Conservation (phyloP, 495 filamentous ascomycete species). For the Viridothelium virens region DNA sequence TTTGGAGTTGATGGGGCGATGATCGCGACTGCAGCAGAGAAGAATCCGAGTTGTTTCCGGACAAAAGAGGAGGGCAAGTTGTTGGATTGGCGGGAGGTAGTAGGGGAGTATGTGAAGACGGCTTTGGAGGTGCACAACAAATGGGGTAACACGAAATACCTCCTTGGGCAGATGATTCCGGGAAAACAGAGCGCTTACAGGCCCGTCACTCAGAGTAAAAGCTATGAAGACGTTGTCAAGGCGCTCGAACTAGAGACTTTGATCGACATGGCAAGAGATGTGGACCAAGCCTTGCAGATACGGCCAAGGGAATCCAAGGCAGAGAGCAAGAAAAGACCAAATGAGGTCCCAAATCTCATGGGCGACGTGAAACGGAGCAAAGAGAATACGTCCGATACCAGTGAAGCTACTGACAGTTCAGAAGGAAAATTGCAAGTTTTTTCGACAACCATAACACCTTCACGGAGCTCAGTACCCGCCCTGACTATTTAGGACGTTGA, state of each 20-base stretch:
- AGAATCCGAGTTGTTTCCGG: slow-evolving; percentile 79
- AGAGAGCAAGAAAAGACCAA: slow-evolving; percentile 37
- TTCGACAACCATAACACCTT: neutral
- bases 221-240: slow-evolving; percentile 57
- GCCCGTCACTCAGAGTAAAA: slow-evolving; percentile 49
- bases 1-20: slow-evolving; percentile 87
- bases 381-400: neutral
- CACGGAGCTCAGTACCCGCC: too few species aligned
- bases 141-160: slow-evolving; percentile 83
- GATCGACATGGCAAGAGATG: slow-evolving; percentile 51
- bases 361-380: neutral
- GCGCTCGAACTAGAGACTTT: slow-evolving; percentile 52
- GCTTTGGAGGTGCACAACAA: slow-evolving; percentile 74
- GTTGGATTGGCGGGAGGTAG: slow-evolving; percentile 65
- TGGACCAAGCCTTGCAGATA: slow-evolving; percentile 58
- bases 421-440: neutral
- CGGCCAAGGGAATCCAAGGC: slow-evolving; percentile 44
- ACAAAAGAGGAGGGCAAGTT: slow-evolving; percentile 54
- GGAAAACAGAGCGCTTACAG: slow-evolving; percentile 60
- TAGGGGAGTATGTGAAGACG: slow-evolving; percentile 60
- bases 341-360: neutral
- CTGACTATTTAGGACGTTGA: neutral
- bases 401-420: neutral
- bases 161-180: slow-evolving; percentile 74
- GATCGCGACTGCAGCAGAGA: slow-evolving; percentile 88